Conservation (phyloP, 1,139 yeast species). For the Magnusiomyces ingens region DNA sequence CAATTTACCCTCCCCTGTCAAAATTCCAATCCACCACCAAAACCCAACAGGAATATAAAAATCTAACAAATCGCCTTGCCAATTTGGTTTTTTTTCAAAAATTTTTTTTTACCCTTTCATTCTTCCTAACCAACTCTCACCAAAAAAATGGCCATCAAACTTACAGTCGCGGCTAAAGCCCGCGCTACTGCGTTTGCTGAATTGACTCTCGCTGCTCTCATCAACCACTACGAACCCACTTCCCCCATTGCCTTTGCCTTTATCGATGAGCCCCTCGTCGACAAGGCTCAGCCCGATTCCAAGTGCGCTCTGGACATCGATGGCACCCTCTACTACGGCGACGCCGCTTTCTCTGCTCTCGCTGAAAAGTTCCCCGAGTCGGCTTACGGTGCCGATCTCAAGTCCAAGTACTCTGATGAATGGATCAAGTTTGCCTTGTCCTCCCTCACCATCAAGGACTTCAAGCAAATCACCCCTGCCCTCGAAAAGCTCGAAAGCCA, state of each 20-base stretch:
- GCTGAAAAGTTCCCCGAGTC: constrained; percentile 36
- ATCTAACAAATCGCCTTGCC: not conserved
- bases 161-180: constrained; percentile 81
- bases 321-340: constrained; percentile 41
- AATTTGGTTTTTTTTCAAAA: not conserved
- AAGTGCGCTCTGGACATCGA: constrained; percentile 43
- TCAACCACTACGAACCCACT: constrained; percentile 47
- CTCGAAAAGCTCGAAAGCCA: constrained; percentile 77
- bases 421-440: constrained; percentile 69
- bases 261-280: constrained; percentile 37
- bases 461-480: constrained; percentile 71
- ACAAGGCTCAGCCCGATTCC: constrained; percentile 32
- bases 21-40: too few relatives aligned
- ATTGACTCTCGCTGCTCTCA: constrained; percentile 67
- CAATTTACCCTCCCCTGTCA: too few relatives aligned
- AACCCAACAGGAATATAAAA: too few relatives aligned
- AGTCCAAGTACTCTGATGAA: constrained; percentile 30
- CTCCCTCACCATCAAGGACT: constrained; percentile 73
- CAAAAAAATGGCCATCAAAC: constrained; percentile 16
- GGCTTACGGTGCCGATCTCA: constrained; percentile 23
- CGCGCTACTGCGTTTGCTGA: constrained; percentile 75
- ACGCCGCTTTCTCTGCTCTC: constrained; percentile 41
- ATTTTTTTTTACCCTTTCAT: not conserved
- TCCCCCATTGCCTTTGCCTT: constrained; percentile 54
- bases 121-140: not conserved